Evolutionary conservation across 2,329 filamentous ascomycete genomes (phyloP).

Genomic region (Penicillium concentricum): DNA sequence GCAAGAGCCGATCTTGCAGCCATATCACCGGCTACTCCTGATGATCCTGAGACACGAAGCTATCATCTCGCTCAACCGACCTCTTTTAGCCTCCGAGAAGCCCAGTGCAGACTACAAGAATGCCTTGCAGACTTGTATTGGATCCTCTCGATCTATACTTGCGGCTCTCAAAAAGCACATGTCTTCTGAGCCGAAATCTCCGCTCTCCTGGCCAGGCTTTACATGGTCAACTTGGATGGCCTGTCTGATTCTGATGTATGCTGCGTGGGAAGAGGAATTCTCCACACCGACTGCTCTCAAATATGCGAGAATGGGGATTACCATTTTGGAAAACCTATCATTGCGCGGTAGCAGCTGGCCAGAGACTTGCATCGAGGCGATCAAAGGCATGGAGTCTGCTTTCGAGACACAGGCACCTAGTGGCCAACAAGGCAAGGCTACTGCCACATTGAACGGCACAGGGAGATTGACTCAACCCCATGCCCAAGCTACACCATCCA

Average conservation of each 20-base stretch:
- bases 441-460: not conserved
- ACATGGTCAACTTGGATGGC: conserved; percentile 57
- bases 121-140: conserved; percentile 54
- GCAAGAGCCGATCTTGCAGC: conserved; percentile 17
- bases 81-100: conserved; percentile 49
- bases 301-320: conserved; percentile 36
- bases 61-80: conserved; percentile 53
- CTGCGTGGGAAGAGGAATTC: conserved; percentile 49
- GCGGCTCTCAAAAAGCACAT: conserved; percentile 38
- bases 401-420: conserved; percentile 12
- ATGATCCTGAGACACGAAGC: conserved; percentile 51
- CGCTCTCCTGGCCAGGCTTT: conserved; percentile 52
- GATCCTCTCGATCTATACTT: conserved; percentile 51
- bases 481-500: not conserved
- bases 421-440: not conserved
- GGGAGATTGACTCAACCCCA: not conserved
- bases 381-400: conserved; percentile 35
- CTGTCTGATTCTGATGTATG: conserved; percentile 53
- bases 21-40: conserved; percentile 46
- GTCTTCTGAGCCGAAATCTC: conserved; percentile 18
- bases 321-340: conserved; percentile 35
- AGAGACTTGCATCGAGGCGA: conserved; percentile 40
- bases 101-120: conserved; percentile 47
- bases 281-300: conserved; percentile 40
- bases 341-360: conserved; percentile 39